Evolutionary conservation across 768 basidiomycete species (phyloP).

Genomic region (Dacryopinax spathularia): DNA sequence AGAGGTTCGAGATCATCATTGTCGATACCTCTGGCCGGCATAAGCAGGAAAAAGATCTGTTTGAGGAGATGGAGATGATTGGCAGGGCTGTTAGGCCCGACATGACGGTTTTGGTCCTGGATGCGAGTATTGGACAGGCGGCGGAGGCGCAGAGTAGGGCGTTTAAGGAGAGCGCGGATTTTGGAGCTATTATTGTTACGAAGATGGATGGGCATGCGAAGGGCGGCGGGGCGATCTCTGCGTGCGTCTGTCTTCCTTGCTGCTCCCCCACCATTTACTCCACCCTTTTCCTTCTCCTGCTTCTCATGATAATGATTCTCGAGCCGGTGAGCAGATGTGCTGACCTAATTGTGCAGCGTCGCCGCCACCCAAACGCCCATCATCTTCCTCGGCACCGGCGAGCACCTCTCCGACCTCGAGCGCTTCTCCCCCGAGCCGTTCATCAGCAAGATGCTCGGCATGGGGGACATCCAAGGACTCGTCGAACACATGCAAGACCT

Average conservation of each 20-base stretch:
- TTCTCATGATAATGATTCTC: not conserved
- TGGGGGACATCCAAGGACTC: constrained; percentile 92
- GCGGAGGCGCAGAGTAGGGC: constrained; percentile 92
- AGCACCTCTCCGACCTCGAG: constrained; percentile 94
- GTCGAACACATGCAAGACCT: constrained; percentile 99
- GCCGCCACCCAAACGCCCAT: constrained; percentile 98
- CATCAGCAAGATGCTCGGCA: constrained; percentile 86
- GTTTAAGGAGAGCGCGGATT: constrained; percentile 95
- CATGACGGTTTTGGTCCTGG: constrained; percentile 90
- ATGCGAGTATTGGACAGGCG: constrained; percentile 97
- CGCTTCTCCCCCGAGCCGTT: constrained; percentile 92
- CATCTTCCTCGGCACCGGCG: constrained; percentile 95
- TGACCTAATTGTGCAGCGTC: constrained; percentile 41
- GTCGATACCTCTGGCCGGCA: constrained; percentile 97
- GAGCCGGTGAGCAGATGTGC: not conserved
- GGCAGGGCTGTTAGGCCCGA: constrained; percentile 84
- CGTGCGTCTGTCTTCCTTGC: no score
- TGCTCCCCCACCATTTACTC: no score
- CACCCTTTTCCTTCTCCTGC: not conserved
- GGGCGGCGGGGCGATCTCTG: constrained; percentile 97
- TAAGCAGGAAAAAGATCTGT: constrained; percentile 91
- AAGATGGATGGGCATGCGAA: constrained; percentile 99
- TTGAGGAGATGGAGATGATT: constrained; percentile 97
- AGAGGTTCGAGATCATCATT: constrained; percentile 95
- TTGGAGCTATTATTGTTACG: constrained; percentile 97